Evolutionary conservation across 345 rosid species (phyloP), one percentile per base, ranked within the genome.

Genomic region (Corchorus capsularis): DNA sequence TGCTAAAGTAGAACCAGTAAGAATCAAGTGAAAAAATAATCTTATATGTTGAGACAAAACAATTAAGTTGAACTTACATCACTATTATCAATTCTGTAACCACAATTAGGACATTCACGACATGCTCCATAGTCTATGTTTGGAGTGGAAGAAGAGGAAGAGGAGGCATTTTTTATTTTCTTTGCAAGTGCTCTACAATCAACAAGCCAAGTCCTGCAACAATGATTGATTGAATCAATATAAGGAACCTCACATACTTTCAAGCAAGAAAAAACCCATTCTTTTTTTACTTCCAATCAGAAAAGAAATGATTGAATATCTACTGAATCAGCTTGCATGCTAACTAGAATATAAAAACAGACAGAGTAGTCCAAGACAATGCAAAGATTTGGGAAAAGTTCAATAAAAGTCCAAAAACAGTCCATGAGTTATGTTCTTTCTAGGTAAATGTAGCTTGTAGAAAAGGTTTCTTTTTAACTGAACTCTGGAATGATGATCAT

Each of bases 171-270:
- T 76, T 81, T 92, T 66, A 96, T 94, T 83, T 92, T 93, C 66
- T 79, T 81, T 16, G 98, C 98, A 47, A 96, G 78, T 46, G 93
- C 85, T 81, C 80, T 86, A 52, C 94, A 79, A 78, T 90, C 88
- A n/a, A 96, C 75, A 82, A 93, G 82, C 98, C 97, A 96, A 78
- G 84, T 84, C 90, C 99, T 96, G 89, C 83, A 80, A 61, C 70
- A 55, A 68, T 19, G 19, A 59, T 52, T 20, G 27, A 63, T 27
- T 27, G 76, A 53, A 71, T 22, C 4, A 55, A 10, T 43, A 47
- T 50, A 5, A 43, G 11, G 10, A 67, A 49, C 35, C n/a, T 12
- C 55, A 13, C 15, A 66, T 1, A 66, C 6, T 43, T 66, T 50
- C 43, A 43, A 8, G 43, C 43, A 32, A 60, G 17, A 27, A 6